phyloP scores from a whole-genome alignment of 83 land plant species.

The Picea engelmannii region DNA sequence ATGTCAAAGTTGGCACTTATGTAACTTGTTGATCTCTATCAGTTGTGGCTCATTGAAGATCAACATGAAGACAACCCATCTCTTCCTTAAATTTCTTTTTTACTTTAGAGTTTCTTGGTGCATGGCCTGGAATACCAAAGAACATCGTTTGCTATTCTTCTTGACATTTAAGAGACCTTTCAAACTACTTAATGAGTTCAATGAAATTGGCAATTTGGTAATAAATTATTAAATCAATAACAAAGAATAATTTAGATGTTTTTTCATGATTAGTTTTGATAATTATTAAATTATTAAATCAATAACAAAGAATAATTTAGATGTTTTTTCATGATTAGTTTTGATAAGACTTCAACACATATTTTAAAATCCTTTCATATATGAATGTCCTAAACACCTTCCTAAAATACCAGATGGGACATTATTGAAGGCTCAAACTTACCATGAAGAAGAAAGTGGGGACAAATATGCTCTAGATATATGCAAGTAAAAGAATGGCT shows the following conservation, averaged over 20 bases:
- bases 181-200: background rate
- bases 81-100: conserved; percentile 57
- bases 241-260: background rate
- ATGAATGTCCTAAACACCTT: background rate
- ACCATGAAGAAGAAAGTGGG: too few species aligned
- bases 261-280: too few species aligned
- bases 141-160: background rate
- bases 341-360: too few species aligned
- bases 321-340: too few species aligned
- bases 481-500: too few species aligned
- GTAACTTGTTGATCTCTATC: conserved; percentile 63
- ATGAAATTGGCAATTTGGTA: background rate
- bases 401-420: background rate
- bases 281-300: background rate
- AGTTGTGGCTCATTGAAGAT: conserved; percentile 64
- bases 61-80: conserved; percentile 49
- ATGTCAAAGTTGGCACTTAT: conserved; percentile 51
- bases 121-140: conserved; percentile 38
- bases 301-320: background rate
- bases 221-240: background rate
- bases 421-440: too few species aligned
- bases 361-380: too few species aligned
- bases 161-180: background rate
- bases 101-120: conserved; percentile 60
- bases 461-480: too few species aligned